Base-by-base conservation (phyloP, 2,329 filamentous ascomycete species). In the Dendryphion nanum region DNA sequence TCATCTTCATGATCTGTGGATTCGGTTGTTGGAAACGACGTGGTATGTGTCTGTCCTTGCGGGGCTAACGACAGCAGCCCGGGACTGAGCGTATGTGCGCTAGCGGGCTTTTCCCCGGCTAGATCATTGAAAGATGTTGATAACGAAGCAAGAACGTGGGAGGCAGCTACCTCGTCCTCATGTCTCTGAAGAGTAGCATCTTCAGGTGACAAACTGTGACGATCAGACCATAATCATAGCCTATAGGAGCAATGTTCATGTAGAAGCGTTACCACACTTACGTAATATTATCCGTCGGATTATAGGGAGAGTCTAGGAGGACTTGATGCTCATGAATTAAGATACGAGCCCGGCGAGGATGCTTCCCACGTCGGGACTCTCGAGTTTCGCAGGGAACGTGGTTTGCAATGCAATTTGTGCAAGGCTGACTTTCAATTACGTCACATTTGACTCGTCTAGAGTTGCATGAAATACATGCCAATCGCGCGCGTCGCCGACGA, bases 401-500 rank as follows among this genome's bases (percentile, higher is more conserved):
- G 34, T 59, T 58, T 4, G 60, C 43, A 20, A 59, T 47, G 38
- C 70, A 73, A 38, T 72, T 72, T 24, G 57, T 52, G 42, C 69
- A 73, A 5, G 69, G 69, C n/a, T 61, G 68, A 38, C 51, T 55
- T 30, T 71, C 67, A 10, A 68, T 59, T n/a, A 72, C 70, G 55
- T 73, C 66, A 44, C 70, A 73, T 36, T 68, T 68, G 23, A 73
- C 69, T 21, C 69, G 62, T 20, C 68, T 65, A n/a, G 65, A 53
- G 40, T 73, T 71, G 44, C 70, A 73, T 17, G 64, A 62, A 24
- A 64, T 55, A 42, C 70, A 73, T 6, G 70, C 69, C 40, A 68
- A 56, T 41, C 67, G 69, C 19, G 70, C 69, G 30, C 70, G 63
- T 32, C 56, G 12, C 10, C 29, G 29, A 16, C 29, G 29, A 8